Evolutionary conservation across 768 basidiomycete genomes (phyloP).

Genomic region (Mycena crocata): DNA sequence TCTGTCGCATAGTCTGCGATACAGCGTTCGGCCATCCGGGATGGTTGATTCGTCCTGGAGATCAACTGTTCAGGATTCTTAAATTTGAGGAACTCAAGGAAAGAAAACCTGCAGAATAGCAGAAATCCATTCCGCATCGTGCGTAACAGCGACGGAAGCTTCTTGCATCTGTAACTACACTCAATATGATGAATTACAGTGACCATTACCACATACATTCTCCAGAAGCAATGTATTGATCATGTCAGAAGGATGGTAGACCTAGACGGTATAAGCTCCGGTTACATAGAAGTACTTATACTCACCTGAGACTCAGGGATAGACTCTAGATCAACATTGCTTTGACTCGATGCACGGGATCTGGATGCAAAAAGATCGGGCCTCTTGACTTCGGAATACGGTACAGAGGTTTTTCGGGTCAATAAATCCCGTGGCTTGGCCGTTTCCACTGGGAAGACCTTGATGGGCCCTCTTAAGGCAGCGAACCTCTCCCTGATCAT

Average conservation of each 20-base stretch:
- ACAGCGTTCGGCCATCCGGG: background rate
- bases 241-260: slow-evolving; percentile 5
- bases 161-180: background rate
- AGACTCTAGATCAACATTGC: background rate
- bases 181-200: background rate
- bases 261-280: background rate
- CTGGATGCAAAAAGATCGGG: background rate
- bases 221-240: slow-evolving; percentile 2
- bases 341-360: background rate
- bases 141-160: slow-evolving; percentile 3
- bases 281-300: background rate
- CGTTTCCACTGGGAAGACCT: slow-evolving; percentile 5
- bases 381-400: background rate
- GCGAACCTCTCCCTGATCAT: slow-evolving; percentile 11
- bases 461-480: background rate
- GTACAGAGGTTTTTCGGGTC: background rate
- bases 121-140: background rate
- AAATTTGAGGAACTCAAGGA: background rate
- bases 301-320: background rate
- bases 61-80: background rate
- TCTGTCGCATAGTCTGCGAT: background rate
- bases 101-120: background rate
- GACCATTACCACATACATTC: background rate
- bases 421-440: slow-evolving; percentile 7
- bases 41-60: background rate